Base-by-base conservation (phyloP, 352 stramenopile genomes). In the Phytophthora colocasiae region DNA sequence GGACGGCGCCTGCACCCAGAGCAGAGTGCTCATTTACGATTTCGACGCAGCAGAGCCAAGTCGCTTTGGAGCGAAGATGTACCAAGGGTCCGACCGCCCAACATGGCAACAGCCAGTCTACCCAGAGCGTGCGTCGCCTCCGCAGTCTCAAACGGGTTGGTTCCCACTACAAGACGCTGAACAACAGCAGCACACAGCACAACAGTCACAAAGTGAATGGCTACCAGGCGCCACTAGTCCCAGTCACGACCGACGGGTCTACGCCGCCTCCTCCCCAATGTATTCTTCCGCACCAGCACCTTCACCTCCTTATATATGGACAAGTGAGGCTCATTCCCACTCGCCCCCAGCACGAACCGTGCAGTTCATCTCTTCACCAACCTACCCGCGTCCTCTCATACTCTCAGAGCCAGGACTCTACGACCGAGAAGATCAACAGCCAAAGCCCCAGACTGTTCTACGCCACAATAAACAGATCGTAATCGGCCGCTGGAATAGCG, bases 401-500 rank as follows among this genome's bases (percentile, higher is more conserved):
- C 26, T 48, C 36, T 29, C 43, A 0, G 59, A 58, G 39, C 48
- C 51, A 46, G 66, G 64, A 45, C 31, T 60, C 4, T 63, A 60
- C 52, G 61, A 64, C 15, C 65, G 52, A 57, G 26, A 60, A 11
- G 39, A 57, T 9, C 44, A 60, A 17, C 36, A 63, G 8, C 36
- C 47, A 14, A 58, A 63, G 48, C 7, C 66, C 10, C 38, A 65
- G 27, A 62, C 50, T 4, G 32, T 61, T 22, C 52, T 63, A 2
- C 78, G 77, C 26, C 68, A 68, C 34, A 78, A 77, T 39, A 80
- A 81, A 45, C 81, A 89, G 68, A 87, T 87, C 58, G 74, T 81
- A 26, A 83, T 92, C 57, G 87, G 87, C 8, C 85, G 87, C 40
- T 95, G 87, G 87, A 91, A 83, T 38, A 77, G 55, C 15, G 82